Base-by-base conservation (phyloP, 2,329 filamentous ascomycete genomes). In the Paecilomyces dactylethromorphus region DNA sequence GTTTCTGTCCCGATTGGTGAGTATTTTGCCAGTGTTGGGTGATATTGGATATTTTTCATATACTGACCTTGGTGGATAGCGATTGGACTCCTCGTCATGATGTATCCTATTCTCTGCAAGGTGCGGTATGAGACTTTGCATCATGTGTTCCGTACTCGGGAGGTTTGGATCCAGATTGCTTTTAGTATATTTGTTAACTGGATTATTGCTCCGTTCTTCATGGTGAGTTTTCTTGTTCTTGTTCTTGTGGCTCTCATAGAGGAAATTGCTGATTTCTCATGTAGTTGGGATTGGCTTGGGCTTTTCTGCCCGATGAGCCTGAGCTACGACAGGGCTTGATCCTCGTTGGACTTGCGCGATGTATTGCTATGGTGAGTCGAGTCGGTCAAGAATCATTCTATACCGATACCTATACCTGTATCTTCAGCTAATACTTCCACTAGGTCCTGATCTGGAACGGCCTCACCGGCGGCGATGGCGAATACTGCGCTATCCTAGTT, bases 41-140 rank as follows among this genome's bases (percentile, higher is more conserved):
- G 26, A 29, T 29, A 29, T 29, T 29, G 70, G 7, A 65, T n/a
- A 24, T 70, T 2, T 57, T 22, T 52, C 2, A 7, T 26, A 21
- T 18, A 12, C 3, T 18, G 18, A 57, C 13, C 10, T 22, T 33
- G n/a, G 60, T 15, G 45, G 52, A 8, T 49, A 90, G 90, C 91
- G 0, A 78, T 95, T 54, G 91, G 91, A 0, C 76, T 96, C 0
- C 80, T 96, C 1, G 86, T 95, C 50, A 96, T 96, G 91, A 96
- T 96, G 90, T 96, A 94, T 68, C 92, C 91, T 0, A 95, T 96
- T 60, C 78, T 96, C 0, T 95, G 90, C 81, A 94, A 94, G 72
- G 88, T 95, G 5, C 85, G 85, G 45, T 94, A 86, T 73, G 91
- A 95, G 71, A 83, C 84, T 0, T 75, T 95, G 11, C 89, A 91